Evolutionary conservation across 2,329 filamentous ascomycete species (phyloP).

Genomic region (Lizonia empirigonia): DNA sequence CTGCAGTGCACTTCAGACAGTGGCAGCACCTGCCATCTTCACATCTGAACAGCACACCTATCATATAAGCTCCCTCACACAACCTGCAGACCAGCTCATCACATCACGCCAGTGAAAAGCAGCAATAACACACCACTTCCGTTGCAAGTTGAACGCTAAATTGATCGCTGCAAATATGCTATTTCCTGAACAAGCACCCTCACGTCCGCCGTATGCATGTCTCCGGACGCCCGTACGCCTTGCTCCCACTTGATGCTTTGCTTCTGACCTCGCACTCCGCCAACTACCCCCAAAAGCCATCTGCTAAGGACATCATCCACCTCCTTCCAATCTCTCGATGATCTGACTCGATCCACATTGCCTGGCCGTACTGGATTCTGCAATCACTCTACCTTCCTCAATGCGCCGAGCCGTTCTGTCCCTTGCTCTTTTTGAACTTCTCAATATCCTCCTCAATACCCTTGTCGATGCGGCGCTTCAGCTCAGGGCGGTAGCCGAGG

Average conservation of each 20-base stretch:
- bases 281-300: neutral
- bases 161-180: conserved; percentile 14
- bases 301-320: neutral
- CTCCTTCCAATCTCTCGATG: neutral
- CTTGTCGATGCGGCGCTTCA: conserved; percentile 80
- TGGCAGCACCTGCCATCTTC: too few relatives aligned
- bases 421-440: conserved; percentile 68
- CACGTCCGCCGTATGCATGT: conserved; percentile 1
- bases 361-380: conserved; percentile 18
- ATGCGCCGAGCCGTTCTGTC: conserved; percentile 40
- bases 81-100: neutral
- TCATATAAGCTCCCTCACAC: too few relatives aligned
- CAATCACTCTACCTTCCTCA: neutral
- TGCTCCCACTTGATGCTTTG: conserved; percentile 33
- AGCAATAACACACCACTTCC: neutral
- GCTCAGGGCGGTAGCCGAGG: conserved; percentile 85
- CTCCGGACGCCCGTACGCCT: conserved; percentile 24
- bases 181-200: conserved; percentile 2
- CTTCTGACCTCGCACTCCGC: conserved; percentile 9
- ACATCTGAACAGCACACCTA: too few relatives aligned
- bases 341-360: neutral
- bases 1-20: too few relatives aligned
- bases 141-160: conserved; percentile 4
- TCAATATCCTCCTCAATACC: conserved; percentile 76
- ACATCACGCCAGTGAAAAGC: too few relatives aligned